Evolutionary conservation across 495 filamentous ascomycete species (phyloP), one percentile per base, ranked within the genome.

Genomic region (Aspergillus homomorphus): DNA sequence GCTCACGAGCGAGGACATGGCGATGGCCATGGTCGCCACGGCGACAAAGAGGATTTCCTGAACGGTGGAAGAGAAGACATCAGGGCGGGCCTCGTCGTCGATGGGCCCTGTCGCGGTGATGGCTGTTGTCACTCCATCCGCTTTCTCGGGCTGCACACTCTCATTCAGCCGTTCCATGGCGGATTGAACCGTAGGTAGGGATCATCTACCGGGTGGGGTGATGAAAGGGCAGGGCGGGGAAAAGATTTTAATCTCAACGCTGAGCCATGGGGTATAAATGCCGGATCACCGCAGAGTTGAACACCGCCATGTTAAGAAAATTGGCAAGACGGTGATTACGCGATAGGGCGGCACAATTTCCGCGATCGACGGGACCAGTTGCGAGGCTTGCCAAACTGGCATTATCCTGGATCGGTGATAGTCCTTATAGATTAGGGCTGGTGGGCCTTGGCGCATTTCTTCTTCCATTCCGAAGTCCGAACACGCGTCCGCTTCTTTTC

Each of bases 31-130:
- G 7, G 86, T 89, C 2, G 84, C 83, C 22, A 84, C 86, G 18
- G 87, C 67, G 24, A 90, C 84, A 65, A 89, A 89, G 5, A 85
- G 74, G 28, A 82, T 75, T 69, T 90, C 88, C 61, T 87, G 83
- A 5, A 84, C 52, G 0, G 85, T 88, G 28, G 78, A 85, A 28
- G 52, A 76, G 74, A 89, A 88, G 71, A 80, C 84, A 60, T 74
- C 74, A 9, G 84, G 84, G 8, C 84, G 79, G 18, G 20, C 41
- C 16, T 30, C 53, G 9, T 53, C 51, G 30, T 28, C 12, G 15
- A n/a, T 5, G 10, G 46, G 6, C 10, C 21, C 19, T 15, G 24
- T 2, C 12, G 23, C 23, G 15, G 48, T 19, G 5, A 23, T 22
- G 24, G 48, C 10, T 1, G 48, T 51, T 26, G 48, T 18, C 12